Conservation (phyloP, 345 rosid genomes). For the Rubroshorea leprosula region DNA sequence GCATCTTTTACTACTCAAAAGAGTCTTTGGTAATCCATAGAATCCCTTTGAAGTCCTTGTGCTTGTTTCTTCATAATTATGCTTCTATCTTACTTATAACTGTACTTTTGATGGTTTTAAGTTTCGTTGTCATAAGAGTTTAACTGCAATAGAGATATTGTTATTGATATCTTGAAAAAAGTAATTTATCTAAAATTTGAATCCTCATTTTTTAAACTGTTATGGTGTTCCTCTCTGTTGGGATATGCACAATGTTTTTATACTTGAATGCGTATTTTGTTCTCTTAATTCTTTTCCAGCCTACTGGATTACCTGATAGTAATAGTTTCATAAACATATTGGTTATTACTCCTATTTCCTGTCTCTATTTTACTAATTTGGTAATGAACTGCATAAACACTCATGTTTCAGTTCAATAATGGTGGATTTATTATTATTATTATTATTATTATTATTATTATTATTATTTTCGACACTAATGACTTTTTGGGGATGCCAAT, state of each 20-base stretch:
- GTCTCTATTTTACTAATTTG: not conserved
- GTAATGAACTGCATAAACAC: not conserved
- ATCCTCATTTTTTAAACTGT: too few species aligned
- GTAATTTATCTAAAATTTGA: not conserved
- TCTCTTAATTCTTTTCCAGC: not conserved
- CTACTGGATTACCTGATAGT: not conserved
- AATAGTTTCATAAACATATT: not conserved
- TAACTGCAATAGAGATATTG: not conserved
- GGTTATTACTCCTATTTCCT: not conserved
- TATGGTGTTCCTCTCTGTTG: too few species aligned
- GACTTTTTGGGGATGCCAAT: too few species aligned
- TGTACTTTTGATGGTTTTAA: not conserved
- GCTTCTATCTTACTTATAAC: not conserved
- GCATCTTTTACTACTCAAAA: conserved; percentile 74
- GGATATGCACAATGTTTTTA: too few species aligned
- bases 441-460: too few species aligned
- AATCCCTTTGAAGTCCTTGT: conserved; percentile 4
- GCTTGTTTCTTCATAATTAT: not conserved
- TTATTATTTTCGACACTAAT: too few species aligned
- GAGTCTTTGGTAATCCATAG: conserved; percentile 77
- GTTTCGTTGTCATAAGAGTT: conserved; percentile 4
- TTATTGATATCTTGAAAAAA: not conserved
- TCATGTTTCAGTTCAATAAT: not conserved
- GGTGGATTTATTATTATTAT: not conserved
- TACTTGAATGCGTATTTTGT: not conserved